These are phyloP conservation scores for Durotheca rogersii DNA, from an alignment of 495 filamentous ascomycete species.

Conservation along the genomic window DNA sequence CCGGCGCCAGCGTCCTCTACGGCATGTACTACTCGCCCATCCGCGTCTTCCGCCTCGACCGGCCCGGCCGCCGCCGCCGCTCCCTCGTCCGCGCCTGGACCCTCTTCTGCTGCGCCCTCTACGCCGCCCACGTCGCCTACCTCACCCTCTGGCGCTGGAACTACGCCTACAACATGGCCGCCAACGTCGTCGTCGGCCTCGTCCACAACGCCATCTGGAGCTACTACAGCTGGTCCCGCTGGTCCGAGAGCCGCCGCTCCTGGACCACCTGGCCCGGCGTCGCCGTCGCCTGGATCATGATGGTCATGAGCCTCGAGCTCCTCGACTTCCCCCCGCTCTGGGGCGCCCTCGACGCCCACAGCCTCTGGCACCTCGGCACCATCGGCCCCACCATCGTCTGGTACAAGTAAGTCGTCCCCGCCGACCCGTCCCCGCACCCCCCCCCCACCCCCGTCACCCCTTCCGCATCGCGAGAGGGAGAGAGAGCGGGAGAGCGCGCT, in stretches of 20 bases:
- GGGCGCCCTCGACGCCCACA: constrained; percentile 89
- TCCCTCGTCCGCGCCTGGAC: constrained; percentile 74
- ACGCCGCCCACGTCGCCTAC: constrained; percentile 77
- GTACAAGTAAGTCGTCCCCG: constrained; percentile 91
- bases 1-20: constrained; percentile 87
- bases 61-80: constrained; percentile 54
- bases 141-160: constrained; percentile 85
- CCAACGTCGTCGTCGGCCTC: constrained; percentile 81
- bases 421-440: no score
- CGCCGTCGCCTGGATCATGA: constrained; percentile 86
- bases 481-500: neutral
- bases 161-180: constrained; percentile 96
- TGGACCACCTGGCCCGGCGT: constrained; percentile 93
- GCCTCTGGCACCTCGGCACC: constrained; percentile 92
- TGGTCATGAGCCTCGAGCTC: constrained; percentile 93
- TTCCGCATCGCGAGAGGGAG: no score
- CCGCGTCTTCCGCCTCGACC: constrained; percentile 78
- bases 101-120: constrained; percentile 65
- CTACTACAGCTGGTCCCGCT: constrained; percentile 74
- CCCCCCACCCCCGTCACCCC: no score
- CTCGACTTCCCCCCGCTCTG: constrained; percentile 87
- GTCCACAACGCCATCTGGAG: constrained; percentile 85
- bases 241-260: constrained; percentile 61
- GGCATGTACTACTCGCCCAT: constrained; percentile 83
- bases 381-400: constrained; percentile 86